Conservation (phyloP, 306 rosid species). For the Rosa multiflora region DNA sequence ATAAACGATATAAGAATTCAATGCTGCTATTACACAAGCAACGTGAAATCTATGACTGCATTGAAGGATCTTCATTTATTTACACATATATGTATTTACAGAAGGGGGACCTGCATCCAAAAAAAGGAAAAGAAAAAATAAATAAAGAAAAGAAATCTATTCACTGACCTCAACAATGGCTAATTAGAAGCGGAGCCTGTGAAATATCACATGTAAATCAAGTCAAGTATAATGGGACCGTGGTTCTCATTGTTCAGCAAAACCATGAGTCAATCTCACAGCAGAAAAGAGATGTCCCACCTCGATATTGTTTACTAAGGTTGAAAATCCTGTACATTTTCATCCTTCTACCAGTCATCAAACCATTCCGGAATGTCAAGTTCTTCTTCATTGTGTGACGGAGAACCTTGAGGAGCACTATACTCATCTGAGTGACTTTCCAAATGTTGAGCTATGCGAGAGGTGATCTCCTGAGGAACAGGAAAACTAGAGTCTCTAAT, state of each 20-base stretch:
- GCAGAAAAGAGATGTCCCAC: conserved; percentile 21
- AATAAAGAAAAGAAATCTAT: conserved; percentile 28
- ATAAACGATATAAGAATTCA: not conserved
- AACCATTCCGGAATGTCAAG: conserved; percentile 77
- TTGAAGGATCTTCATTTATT: conserved; percentile 36
- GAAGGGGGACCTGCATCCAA: conserved; percentile 23
- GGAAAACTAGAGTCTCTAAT: conserved; percentile 46
- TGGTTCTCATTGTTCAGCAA: conserved; percentile 22
- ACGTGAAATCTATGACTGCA: conserved; percentile 22
- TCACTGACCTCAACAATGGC: conserved; percentile 36
- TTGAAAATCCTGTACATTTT: conserved; percentile 24
- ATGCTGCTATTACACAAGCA: conserved; percentile 13
- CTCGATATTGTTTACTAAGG: conserved; percentile 28
- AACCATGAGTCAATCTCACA: conserved; percentile 21
- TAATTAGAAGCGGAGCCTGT: conserved; percentile 25
- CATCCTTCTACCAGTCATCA: conserved; percentile 73
- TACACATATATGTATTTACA: conserved; percentile 48
- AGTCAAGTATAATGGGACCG: conserved; percentile 30
- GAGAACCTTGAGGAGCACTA: conserved; percentile 44
- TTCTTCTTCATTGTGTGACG: conserved; percentile 50
- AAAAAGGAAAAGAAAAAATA: conserved; percentile 12
- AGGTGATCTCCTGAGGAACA: conserved; percentile 66
- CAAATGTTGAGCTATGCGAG: conserved; percentile 62
- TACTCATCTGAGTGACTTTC: conserved; percentile 59
- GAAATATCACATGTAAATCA: conserved; percentile 22